Base-by-base conservation (phyloP, 176 grass and related monocot species). In the Oryza meridionalis region DNA sequence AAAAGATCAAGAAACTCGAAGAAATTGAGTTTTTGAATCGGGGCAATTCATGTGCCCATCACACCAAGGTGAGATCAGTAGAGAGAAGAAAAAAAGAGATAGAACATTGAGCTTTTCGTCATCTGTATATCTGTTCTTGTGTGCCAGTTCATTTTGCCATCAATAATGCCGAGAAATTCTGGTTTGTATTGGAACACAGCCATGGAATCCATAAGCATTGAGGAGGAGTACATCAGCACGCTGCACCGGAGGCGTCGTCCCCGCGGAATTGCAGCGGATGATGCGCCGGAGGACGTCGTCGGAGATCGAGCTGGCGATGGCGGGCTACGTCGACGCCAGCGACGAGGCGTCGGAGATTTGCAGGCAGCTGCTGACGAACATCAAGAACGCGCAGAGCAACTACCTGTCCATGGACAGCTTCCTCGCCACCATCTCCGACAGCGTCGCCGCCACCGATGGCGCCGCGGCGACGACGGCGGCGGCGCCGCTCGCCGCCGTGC, bases 281-380 rank as follows among this genome's bases (percentile, higher is more conserved):
- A 44, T 69, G 37, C 75, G 16, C 37, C 40, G 13, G 4, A 86
- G 75, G 53, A 78, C 45, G 53, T 33, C 51, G 5, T 19, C 82
- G 12, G 77, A 85, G 62, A 65, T 85, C 6, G 19, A 88, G 37
- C 58, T 67, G 17, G 77, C 78, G 1, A 47, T 91, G 71, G 38
- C 46, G 3, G 63, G 45, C 6, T 91, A 91, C 82, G 88, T 88
- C 47, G 82, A 91, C 58, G 73, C 86, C 72, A 91, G 82, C 62
- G 67, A 55, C 2, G 82, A 91, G 35, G 86, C 82, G 25, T 81
- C 77, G 7, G 82, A 85, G 61, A 88, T 91, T 26, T 91, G 82
- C 62, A 29, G 29, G 49, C 72, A 88, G 65, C 86, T 91, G 11
- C 78, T 88, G 22, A 49, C 2, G 79, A 88, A 67, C 73, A 77